Base-by-base conservation (phyloP, 148 eudicot genomes). In the Silene latifolia region DNA sequence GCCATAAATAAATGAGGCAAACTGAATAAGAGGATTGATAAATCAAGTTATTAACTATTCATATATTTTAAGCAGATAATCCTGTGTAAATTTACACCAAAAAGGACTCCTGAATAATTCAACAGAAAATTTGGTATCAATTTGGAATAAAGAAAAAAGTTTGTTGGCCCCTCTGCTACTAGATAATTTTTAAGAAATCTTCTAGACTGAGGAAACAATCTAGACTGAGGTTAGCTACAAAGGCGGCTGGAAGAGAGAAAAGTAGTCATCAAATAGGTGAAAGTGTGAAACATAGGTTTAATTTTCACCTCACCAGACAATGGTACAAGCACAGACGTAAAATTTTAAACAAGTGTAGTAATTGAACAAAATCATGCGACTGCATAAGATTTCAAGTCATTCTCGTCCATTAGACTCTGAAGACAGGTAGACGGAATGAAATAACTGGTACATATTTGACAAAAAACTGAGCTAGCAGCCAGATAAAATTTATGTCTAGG, bases 381-480 rank as follows among this genome's bases (percentile, higher is more conserved):
- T 32, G 44, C 19, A 35, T 15, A 32, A 65, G 3, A 29, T 66
- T 66, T 5, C 4, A 51, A 69, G 25, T 69, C 57, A 69, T 24
- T 23, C 11, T 69, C 39, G 23, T 24, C 14, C 19, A 25, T 24
- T 14, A 48, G 20, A 69, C 60, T 69, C 59, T 4, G 57, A 68
- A 46, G 72, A 20, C 57, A 68, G 13, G 10, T 13, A 44, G 29
- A 15, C 10, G 17, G 10, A 68, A n/a, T 39, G 57, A 68, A 9
- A 15, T 32, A 32, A 32, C 35, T 32, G 35, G 35, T 32, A 32
- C 35, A 32, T 68, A 20, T 48, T 48, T 7, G 57, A 68, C 54
- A 68, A 68, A 39, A 46, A 46, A 68, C 24, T 63, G 8, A 63
- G n/a, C 67, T 63, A 63, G n/a, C 20, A 8, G 44, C n/a, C 69